Evolutionary conservation across 345 rosid genomes (phyloP).

Genomic region (Conringia planisiliqua): DNA sequence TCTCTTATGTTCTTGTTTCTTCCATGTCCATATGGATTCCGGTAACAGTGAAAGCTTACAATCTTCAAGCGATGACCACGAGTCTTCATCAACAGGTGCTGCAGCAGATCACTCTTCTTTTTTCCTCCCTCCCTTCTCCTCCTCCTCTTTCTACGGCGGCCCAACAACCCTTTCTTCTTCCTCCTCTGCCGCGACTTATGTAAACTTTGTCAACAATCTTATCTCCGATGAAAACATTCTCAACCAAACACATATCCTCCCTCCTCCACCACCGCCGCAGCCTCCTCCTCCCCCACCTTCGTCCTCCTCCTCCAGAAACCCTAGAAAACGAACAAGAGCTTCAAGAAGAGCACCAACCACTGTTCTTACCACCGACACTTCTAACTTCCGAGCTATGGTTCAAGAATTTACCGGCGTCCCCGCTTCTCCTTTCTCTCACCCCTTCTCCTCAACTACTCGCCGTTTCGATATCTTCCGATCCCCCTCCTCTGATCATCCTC

Average conservation of each 20-base stretch:
- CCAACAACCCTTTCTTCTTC: constrained; percentile 28
- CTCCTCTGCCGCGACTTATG: constrained; percentile 20
- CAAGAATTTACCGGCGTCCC: constrained; percentile 96
- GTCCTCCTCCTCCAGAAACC: constrained; percentile 39
- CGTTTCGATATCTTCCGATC: constrained; percentile 64
- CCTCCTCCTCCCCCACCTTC: constrained; percentile 16
- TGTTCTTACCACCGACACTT: constrained; percentile 81
- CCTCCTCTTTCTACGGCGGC: constrained; percentile 16
- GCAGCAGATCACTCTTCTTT: constrained; percentile 36
- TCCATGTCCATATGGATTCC: constrained; percentile 60
- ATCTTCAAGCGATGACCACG: constrained; percentile 68
- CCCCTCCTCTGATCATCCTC: constrained; percentile 26
- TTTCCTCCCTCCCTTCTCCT: constrained; percentile 35
- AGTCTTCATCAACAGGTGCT: constrained; percentile 46
- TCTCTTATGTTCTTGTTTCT: constrained; percentile 12
- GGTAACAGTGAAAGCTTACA: constrained; percentile 72
- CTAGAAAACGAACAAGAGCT: constrained; percentile 82
- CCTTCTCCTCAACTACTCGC: constrained; percentile 51
- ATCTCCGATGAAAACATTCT: constrained; percentile 10
- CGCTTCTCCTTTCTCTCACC: constrained; percentile 64
- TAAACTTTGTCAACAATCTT: constrained; percentile 24
- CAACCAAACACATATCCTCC: constrained; percentile 33
- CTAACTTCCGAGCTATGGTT: constrained; percentile 90
- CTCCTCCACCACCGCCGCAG: constrained; percentile 27
- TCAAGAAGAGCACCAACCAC: constrained; percentile 91